Base-by-base conservation (phyloP, 257 asterid species). In the Ballota nigra region DNA sequence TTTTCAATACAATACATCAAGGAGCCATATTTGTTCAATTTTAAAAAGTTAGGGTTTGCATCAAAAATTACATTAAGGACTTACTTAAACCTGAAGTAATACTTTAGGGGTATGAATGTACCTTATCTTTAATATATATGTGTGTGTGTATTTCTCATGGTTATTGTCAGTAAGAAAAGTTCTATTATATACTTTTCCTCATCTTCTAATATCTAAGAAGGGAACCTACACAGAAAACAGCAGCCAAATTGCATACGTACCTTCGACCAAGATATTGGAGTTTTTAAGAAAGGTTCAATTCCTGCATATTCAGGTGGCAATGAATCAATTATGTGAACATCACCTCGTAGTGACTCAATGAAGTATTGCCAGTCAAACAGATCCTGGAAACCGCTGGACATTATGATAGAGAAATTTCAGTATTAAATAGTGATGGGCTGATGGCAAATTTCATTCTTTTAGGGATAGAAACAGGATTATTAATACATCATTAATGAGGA, bases 211-310 rank as follows among this genome's bases (percentile, higher is more conserved):
- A 28, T 61, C 45, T 24, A 16, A 41, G 59, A n/a, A 20, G 41
- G 33, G 57, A 64, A 70, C 16, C 61, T 12, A 68, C 18, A n/a
- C n/a, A n/a, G n/a, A n/a, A n/a, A n/a, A n/a, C n/a, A n/a, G n/a
- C n/a, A n/a, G n/a, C n/a, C n/a, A 28, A 31, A 13, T 11, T 1
- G 12, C 0, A 69, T 71, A 53, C 72, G 29, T 28, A 95, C 99
- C 98, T 92, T 92, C 18, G 99, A 95, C 99, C 99, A 95, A 72
- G 99, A 92, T 80, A 95, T 86, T 61, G 92, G 98, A 10, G 99
- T 90, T 82, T 95, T 95, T 63, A 87, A 78, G 64, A 83, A 87
- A 53, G 98, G 98, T 84, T 95, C 96, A 41, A 85, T 70, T 72
- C 83, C 94, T 8, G 90, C 82, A 86, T 84, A 86, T 77, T 84